Conservation (phyloP, 1,139 yeast species). For the Suhomyces anneliseae region DNA sequence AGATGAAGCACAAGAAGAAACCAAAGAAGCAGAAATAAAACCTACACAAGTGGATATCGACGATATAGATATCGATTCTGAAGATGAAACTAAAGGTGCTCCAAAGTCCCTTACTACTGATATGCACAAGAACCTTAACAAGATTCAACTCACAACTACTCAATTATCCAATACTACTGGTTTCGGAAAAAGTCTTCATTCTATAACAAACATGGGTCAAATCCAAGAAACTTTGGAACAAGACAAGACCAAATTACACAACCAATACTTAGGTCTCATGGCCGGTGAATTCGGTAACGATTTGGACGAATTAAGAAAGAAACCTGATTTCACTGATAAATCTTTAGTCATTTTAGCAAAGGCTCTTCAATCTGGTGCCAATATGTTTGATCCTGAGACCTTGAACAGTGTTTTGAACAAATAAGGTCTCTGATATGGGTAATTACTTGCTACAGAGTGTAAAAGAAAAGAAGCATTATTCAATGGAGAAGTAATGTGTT, state of each 20-base stretch:
- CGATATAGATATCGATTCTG: slow-evolving; percentile 42
- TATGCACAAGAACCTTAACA: slow-evolving; percentile 25
- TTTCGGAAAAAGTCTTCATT: slow-evolving; percentile 16
- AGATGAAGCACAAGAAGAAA: slow-evolving; percentile 13
- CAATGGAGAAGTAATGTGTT: too few relatives aligned
- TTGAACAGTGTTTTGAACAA: slow-evolving; percentile 40
- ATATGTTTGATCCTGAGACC: slow-evolving; percentile 65
- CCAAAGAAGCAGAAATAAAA: slow-evolving; percentile 7
- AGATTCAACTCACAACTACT: slow-evolving; percentile 30
- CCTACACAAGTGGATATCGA: slow-evolving; percentile 28
- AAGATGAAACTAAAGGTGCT: slow-evolving; percentile 18
- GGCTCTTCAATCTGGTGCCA: slow-evolving; percentile 63
- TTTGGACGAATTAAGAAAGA: slow-evolving; percentile 59
- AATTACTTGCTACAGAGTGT: too few relatives aligned
- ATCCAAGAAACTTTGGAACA: slow-evolving; percentile 24
- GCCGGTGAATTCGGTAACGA: slow-evolving; percentile 63
- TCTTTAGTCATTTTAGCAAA: slow-evolving; percentile 65
- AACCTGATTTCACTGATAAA: slow-evolving; percentile 61
- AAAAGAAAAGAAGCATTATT: too few relatives aligned
- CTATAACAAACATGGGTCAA: slow-evolving; percentile 22
- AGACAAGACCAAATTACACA: slow-evolving; percentile 46
- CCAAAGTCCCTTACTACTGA: slow-evolving; percentile 23
- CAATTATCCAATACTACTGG: slow-evolving; percentile 20
- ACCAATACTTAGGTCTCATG: slow-evolving; percentile 56
- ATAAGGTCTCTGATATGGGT: not conserved